Evolutionary conservation across 2,329 filamentous ascomycete species (phyloP).

Genomic region (Magnaporthiopsis rhizophila): DNA sequence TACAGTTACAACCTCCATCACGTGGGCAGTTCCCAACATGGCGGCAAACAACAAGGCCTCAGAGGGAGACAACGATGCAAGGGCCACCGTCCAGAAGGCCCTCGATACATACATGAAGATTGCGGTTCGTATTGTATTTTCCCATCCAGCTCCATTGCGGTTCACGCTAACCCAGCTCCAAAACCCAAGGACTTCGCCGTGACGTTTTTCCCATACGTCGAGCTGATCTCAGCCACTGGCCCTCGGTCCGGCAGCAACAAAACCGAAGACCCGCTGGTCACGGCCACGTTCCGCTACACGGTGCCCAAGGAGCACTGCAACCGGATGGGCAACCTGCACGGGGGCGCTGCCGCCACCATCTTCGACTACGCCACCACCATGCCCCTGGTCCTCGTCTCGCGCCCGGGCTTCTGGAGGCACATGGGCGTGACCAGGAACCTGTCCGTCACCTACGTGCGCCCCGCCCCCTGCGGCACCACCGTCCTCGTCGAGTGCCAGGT

Average conservation of each 20-base stretch:
- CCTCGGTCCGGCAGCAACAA: not conserved
- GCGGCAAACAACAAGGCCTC: too few species aligned
- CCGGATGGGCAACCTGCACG: conserved; percentile 46
- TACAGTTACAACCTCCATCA: too few species aligned
- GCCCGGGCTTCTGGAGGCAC: conserved; percentile 51
- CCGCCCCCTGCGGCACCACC: conserved; percentile 42
- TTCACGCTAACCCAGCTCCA: not conserved
- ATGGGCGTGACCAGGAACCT: conserved; percentile 60
- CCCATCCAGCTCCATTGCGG: too few species aligned
- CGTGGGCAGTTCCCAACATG: too few species aligned
- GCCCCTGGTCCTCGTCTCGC: conserved; percentile 46
- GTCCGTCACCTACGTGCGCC: conserved; percentile 59
- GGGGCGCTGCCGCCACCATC: conserved; percentile 56
- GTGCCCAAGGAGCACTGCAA: conserved; percentile 46
- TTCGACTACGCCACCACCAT: conserved; percentile 60
- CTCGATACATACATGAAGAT: too few species aligned
- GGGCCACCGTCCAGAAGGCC: too few species aligned
- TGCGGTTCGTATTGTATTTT: too few species aligned
- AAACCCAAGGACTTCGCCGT: conserved; percentile 30
- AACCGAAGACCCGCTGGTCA: conserved; percentile 7
- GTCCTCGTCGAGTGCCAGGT: conserved; percentile 49
- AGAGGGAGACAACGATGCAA: too few species aligned
- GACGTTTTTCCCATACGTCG: conserved; percentile 31
- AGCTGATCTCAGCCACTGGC: conserved; percentile 27
- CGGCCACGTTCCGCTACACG: conserved; percentile 32